Evolutionary conservation across 208 protist species (phyloP), one percentile per base, ranked within the genome.

Genomic region (Acanthamoeba lenticulata): DNA sequence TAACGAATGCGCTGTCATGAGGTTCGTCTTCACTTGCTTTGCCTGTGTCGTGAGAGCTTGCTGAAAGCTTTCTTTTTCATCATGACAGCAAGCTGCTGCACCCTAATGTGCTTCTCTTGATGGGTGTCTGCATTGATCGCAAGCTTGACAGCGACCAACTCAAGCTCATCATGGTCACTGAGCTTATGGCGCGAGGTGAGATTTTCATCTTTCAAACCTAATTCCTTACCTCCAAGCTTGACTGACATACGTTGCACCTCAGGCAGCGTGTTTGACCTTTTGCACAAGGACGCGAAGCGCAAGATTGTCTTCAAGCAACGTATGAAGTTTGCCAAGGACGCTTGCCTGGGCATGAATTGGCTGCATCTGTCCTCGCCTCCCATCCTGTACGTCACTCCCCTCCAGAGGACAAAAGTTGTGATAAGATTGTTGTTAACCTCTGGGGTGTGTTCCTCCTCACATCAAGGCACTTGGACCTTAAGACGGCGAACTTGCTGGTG

Each of bases 391-490:
- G 38, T 45, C 13, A 19, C n/a, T 94, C 79, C 13, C 90, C 27
- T 85, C 55, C 60, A 86, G 13, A 44, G n/a, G n/a, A n/a, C n/a
- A n/a, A n/a, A n/a, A n/a, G n/a, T n/a, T n/a, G n/a, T n/a, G n/a
- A n/a, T n/a, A n/a, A n/a, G n/a, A n/a, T n/a, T n/a, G n/a, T n/a
- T n/a, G n/a, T n/a, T n/a, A n/a, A n/a, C n/a, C n/a, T n/a, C n/a
- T n/a, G n/a, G n/a, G n/a, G n/a, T n/a, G n/a, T n/a, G n/a, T n/a
- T n/a, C n/a, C n/a, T n/a, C n/a, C n/a, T 15, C 24, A 79, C 92
- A 15, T 77, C 89, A 36, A 79, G 94, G 36, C 94, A 95, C 42
- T 34, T 85, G 0, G 94, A 95, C 72, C 94, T 95, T 4, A 95
- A 95, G 49, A 74, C 55, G 1, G 57, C 69, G 13, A 95, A 95